These are phyloP conservation scores for Physaria fendleri DNA, from an alignment of 345 rosid species.

Conservation along the genomic window DNA sequence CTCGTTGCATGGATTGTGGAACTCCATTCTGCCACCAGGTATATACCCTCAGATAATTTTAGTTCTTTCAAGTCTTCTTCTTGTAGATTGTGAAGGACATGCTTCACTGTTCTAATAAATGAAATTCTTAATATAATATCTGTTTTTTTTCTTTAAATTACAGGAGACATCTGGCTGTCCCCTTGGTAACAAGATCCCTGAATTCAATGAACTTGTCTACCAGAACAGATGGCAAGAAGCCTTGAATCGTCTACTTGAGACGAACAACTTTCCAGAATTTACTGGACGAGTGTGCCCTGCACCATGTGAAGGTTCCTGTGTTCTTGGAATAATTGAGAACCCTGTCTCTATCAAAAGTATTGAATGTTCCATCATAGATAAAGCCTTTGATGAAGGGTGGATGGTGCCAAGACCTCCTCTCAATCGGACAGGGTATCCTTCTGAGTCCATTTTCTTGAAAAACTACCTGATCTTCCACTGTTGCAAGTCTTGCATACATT, in stretches of 20 bases:
- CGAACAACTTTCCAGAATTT: constrained; percentile 97
- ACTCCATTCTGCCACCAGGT: constrained; percentile 99
- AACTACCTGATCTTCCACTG: not conserved
- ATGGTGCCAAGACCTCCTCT: constrained; percentile 91
- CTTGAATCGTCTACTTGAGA: constrained; percentile 88
- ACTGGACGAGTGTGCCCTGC: constrained; percentile 99
- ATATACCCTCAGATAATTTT: not conserved
- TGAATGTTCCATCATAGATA: constrained; percentile 89
- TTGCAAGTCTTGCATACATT: not conserved
- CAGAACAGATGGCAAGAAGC: constrained; percentile 99
- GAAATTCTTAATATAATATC: not conserved
- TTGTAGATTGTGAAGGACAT: not conserved
- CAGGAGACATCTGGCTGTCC: constrained; percentile 99
- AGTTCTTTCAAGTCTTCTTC: not conserved
- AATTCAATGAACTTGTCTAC: constrained; percentile 93
- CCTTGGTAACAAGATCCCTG: constrained; percentile 97
- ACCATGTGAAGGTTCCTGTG: constrained; percentile 99
- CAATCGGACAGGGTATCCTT: constrained; percentile 72
- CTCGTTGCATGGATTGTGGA: constrained; percentile 99
- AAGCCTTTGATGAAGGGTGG: constrained; percentile 98
- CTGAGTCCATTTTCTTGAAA: not conserved
- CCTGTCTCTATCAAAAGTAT: constrained; percentile 95
- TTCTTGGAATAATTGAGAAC: constrained; percentile 98
- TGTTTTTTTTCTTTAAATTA: not conserved
- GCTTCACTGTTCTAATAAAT: not conserved